Conservation (phyloP, 2,329 filamentous ascomycete species). For the Daldinia eschscholtzii region DNA sequence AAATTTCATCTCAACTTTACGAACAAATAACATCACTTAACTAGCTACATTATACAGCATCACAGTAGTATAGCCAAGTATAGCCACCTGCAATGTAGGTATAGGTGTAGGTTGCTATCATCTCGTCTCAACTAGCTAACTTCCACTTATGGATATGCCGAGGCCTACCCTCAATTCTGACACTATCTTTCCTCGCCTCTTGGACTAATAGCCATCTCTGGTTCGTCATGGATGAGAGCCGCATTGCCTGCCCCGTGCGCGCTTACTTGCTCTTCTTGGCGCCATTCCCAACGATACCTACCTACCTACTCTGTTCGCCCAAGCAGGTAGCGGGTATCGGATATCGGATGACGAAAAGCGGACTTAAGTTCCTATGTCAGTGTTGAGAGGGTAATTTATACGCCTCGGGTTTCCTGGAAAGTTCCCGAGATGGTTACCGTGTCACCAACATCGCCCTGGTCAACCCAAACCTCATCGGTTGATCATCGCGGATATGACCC, state of each 20-base stretch:
- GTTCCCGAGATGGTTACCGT: conserved; percentile 41
- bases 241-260: conserved; percentile 26
- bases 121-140: conserved; percentile 19
- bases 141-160: conserved; percentile 29
- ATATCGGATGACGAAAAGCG: background rate
- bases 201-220: conserved; percentile 27
- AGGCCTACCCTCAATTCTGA: conserved; percentile 25
- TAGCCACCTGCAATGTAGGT: conserved; percentile 2
- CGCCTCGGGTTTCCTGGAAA: conserved; percentile 24
- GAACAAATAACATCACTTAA: conserved; percentile 8
- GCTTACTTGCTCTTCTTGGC: conserved; percentile 12
- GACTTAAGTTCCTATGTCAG: background rate
- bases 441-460: conserved; percentile 20
- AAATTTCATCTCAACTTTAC: conserved; percentile 16
- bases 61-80: conserved; percentile 18
- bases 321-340: conserved; percentile 14
- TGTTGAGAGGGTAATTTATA: conserved; percentile 30
- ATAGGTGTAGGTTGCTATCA: background rate
- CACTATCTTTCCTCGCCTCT: conserved; percentile 20
- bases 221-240: conserved; percentile 33
- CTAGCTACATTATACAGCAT: conserved; percentile 8
- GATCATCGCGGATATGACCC: conserved; percentile 40
- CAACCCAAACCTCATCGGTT: conserved; percentile 30
- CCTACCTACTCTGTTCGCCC: conserved; percentile 15
- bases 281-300: conserved; percentile 11